A percentile compares a stretch with the other conserved stretches of the same genome.
These are phyloP conservation scores for Chalaropsis ovoidea DNA, from an alignment of 2,329 filamentous ascomycete species.

Conservation along the genomic window DNA sequence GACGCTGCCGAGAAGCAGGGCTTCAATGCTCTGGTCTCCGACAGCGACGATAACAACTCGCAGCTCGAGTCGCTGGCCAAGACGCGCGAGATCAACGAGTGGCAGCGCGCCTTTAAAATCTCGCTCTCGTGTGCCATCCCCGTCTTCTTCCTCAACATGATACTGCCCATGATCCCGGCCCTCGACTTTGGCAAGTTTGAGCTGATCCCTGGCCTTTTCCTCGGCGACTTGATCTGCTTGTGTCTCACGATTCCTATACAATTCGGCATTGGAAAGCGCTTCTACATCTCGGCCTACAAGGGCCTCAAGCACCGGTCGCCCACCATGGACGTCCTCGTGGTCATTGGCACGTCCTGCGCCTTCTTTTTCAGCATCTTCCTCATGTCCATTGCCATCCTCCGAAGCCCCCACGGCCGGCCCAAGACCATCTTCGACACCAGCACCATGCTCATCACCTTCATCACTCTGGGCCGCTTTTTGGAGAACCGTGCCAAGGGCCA, in stretches of 20 bases:
- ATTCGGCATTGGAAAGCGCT: conserved; percentile 89
- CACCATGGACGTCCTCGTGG: conserved; percentile 95
- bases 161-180: conserved; percentile 74
- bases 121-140: conserved; percentile 77
- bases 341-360: conserved; percentile 84
- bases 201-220: conserved; percentile 64
- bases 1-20: conserved; percentile 71
- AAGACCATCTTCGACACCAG: conserved; percentile 93
- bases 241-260: conserved; percentile 83
- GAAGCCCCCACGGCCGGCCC: conserved; percentile 67
- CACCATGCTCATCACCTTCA: conserved; percentile 96
- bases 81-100: conserved; percentile 90
- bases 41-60: conserved; percentile 90
- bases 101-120: conserved; percentile 68
- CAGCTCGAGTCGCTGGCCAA: conserved; percentile 93
- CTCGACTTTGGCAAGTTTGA: conserved; percentile 66
- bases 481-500: conserved; percentile 94
- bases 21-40: conserved; percentile 79
- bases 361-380: conserved; percentile 90
- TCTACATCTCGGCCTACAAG: conserved; percentile 88
- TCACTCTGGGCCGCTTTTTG: conserved; percentile 78
- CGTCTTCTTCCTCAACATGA: conserved; percentile 86
- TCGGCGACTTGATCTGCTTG: conserved; percentile 80
- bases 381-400: conserved; percentile 71
- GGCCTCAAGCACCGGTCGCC: conserved; percentile 82